Base-by-base conservation (phyloP, 495 filamentous ascomycete genomes). In the Chlorociboria aeruginascens region DNA sequence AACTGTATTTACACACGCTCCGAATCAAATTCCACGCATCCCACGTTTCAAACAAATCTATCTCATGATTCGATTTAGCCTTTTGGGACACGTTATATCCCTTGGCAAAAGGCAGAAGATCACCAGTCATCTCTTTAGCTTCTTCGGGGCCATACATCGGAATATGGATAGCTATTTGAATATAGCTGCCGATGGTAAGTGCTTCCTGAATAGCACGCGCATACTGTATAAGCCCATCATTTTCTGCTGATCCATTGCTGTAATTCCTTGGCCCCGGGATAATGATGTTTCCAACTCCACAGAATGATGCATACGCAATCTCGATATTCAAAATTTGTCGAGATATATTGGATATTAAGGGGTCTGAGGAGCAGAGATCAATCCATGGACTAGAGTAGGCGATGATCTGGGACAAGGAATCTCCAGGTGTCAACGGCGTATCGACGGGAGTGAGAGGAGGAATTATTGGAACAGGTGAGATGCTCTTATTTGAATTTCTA, bases 251-350 rank as follows among this genome's bases (percentile, higher is more conserved):
- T 45, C 52, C 53, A 8, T 53, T 58, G 62, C 53, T 72, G 60
- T 59, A 79, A 48, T 48, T 69, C 73, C 60, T 61, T 1, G 89
- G 92, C 4, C 87, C 86, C 3, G 79, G 81, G 30, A 97, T 67
- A 45, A 96, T 68, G 34, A 99, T 72, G 61, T 83, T 93, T 16
- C 78, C 78, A 50, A 89, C 73, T 12, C 92, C 92, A 60, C 87
- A 94, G 67, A 96, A 99, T 42, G 85, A 86, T 32, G 92, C 93
- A 64, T 96, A 99, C 16, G 85, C 81, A 13, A 97, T 76, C 56
- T 99, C 92, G 44, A 92, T 68, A 61, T 87, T 86, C 40, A 99
- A 66, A 2, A 95, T 86, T 60, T 95, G 89, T 29, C 83, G 77
- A 10, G 89, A 94, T 46, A 96, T 68, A 59, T 85, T 80, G 1